phyloP scores from a whole-genome alignment of 2,329 filamentous ascomycete genomes.

The Colletotrichum cereale region DNA sequence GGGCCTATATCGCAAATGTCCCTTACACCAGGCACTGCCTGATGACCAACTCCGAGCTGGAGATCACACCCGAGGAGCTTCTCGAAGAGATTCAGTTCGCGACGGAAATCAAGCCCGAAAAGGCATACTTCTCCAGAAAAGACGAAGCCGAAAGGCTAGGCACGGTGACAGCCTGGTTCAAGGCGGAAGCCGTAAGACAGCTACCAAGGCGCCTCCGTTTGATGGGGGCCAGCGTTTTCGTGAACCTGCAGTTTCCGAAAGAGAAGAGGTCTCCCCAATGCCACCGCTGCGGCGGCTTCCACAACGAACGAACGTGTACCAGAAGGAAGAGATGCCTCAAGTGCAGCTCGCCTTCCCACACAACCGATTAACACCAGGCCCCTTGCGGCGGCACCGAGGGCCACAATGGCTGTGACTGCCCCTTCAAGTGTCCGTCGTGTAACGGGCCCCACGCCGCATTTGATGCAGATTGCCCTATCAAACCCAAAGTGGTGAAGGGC shows the following conservation, averaged over 20 bases:
- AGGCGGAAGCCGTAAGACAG: constrained; percentile 13
- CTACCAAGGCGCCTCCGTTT: constrained; percentile 15
- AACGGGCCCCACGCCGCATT: neutral
- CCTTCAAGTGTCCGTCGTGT: constrained; percentile 4
- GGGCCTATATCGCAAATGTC: neutral
- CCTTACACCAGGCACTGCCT: no score
- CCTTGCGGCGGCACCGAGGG: constrained; percentile 3
- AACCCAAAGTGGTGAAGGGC: constrained; percentile 15
- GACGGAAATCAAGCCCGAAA: constrained; percentile 8
- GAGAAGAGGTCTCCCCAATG: constrained; percentile 11
- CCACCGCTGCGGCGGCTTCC: constrained; percentile 4
- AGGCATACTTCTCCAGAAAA: constrained; percentile 16
- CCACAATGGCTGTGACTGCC: neutral
- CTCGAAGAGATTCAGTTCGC: neutral
- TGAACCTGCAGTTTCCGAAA: no score
- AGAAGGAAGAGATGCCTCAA: constrained; percentile 18
- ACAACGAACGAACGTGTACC: constrained; percentile 12
- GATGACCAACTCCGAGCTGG: neutral
- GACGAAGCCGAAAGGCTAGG: constrained; percentile 13
- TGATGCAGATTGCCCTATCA: neutral
- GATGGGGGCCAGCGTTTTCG: no score
- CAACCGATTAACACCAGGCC: constrained; percentile 40
- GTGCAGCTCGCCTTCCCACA: constrained; percentile 27
- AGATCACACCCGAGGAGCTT: neutral
- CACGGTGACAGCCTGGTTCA: constrained; percentile 11